These are phyloP conservation scores for Coprinopsis sp. DNA, from an alignment of 768 basidiomycete genomes.

Conservation along the genomic window DNA sequence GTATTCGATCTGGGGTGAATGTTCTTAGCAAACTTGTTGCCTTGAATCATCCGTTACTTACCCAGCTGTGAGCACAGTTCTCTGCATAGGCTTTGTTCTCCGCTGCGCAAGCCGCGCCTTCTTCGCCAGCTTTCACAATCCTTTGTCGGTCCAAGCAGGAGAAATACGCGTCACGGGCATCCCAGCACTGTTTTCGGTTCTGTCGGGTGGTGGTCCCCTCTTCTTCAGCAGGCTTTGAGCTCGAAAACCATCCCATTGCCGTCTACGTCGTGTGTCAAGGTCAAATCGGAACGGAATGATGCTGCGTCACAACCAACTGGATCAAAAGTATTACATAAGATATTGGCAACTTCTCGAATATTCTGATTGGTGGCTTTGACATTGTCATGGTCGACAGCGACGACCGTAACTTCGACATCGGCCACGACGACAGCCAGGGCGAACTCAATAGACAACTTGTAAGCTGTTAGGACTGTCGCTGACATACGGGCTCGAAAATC, in stretches of 20 bases:
- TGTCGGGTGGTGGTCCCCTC: constrained; percentile 41
- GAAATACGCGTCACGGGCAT: constrained; percentile 78
- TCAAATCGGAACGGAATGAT: too few relatives aligned
- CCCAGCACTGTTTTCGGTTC: constrained; percentile 84
- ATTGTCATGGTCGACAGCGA: too few relatives aligned
- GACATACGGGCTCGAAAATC: too few relatives aligned
- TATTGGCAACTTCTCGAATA: too few relatives aligned
- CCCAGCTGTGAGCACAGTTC: constrained; percentile 89
- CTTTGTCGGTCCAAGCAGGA: constrained; percentile 68
- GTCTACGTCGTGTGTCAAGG: neutral
- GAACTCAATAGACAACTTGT: too few relatives aligned
- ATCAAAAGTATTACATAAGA: constrained; percentile 1
- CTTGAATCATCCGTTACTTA: constrained; percentile 34
- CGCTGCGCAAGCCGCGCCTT: constrained; percentile 57
- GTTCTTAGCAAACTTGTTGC: neutral
- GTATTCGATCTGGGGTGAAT: constrained; percentile 69
- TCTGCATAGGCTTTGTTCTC: constrained; percentile 60
- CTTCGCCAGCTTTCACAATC: constrained; percentile 70
- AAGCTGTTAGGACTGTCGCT: too few relatives aligned
- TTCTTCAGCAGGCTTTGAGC: constrained; percentile 20
- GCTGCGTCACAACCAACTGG: too few relatives aligned
- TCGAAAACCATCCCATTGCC: constrained; percentile 41
- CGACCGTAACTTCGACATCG: too few relatives aligned
- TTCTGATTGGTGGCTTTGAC: too few relatives aligned
- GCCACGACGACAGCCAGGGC: too few relatives aligned